A percentile compares a stretch with the other conserved stretches of the same genome.
These are phyloP conservation scores for Spatholobus suberectus DNA, from an alignment of 306 rosid genomes.

Conservation along the genomic window DNA sequence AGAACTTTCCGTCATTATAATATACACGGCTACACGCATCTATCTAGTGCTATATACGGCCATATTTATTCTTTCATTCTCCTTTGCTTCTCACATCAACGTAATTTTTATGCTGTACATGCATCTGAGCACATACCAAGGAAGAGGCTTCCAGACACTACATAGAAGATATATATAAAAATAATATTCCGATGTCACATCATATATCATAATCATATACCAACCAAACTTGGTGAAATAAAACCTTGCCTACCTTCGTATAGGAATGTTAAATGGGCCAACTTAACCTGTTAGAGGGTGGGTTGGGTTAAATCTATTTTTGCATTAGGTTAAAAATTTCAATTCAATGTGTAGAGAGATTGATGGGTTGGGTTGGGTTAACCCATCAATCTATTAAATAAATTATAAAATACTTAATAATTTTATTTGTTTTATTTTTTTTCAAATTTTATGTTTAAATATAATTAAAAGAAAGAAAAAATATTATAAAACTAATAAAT, in stretches of 20 bases:
- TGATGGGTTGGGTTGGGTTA: too few species aligned
- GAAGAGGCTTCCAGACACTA: conserved; percentile 13
- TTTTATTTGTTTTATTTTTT: too few species aligned
- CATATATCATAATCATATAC: conserved; percentile 15
- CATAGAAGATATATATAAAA: background rate
- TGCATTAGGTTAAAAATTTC: too few species aligned
- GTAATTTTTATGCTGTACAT: background rate
- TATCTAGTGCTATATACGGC: background rate
- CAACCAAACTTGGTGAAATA: conserved; percentile 39
- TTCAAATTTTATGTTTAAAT: too few species aligned
- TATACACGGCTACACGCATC: conserved; percentile 26
- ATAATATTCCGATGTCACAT: conserved; percentile 6
- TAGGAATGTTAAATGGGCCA: too few species aligned
- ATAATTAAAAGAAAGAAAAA: too few species aligned
- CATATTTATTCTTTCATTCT: conserved; percentile 33
- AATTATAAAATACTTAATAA: too few species aligned
- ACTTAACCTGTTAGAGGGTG: too few species aligned
- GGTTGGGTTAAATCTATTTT: too few species aligned
- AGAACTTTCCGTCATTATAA: background rate
- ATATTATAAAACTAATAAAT: too few species aligned
- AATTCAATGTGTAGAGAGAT: too few species aligned
- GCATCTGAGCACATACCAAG: conserved; percentile 1
- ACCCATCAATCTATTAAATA: too few species aligned
- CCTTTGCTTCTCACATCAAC: background rate
- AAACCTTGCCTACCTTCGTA: background rate